Evolutionary conservation across 805 yeast genomes (phyloP).

Genomic region (Candida berthetii): DNA sequence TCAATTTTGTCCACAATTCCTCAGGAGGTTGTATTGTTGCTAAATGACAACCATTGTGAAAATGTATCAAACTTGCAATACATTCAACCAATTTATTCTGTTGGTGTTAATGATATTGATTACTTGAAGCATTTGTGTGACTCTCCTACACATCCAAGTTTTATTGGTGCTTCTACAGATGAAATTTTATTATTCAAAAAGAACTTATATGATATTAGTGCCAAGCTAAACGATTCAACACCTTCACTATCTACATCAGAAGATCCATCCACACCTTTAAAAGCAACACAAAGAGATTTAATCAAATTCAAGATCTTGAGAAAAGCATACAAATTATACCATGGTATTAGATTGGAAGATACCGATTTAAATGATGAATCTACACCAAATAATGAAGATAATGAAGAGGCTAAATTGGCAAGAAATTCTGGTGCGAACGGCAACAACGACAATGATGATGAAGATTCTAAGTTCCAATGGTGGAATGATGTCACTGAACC

Average conservation of each 20-base stretch:
- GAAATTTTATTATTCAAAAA: slow-evolving; percentile 51
- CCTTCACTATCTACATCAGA: slow-evolving; percentile 9
- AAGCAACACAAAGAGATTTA: slow-evolving; percentile 31
- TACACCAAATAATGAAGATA: not conserved
- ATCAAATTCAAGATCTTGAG: slow-evolving; percentile 25
- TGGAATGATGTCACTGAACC: slow-evolving; percentile 41
- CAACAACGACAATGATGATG: slow-evolving; percentile 1
- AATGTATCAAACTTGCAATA: slow-evolving; percentile 17
- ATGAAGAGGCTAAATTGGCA: not conserved
- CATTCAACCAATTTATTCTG: slow-evolving; percentile 51
- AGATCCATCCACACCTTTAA: slow-evolving; percentile 5
- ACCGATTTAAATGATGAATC: too few relatives aligned
- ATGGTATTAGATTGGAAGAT: too few relatives aligned
- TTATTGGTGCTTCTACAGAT: slow-evolving; percentile 61
- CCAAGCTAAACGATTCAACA: slow-evolving; percentile 15
- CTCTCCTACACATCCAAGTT: slow-evolving; percentile 25
- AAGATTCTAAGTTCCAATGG: slow-evolving; percentile 25
- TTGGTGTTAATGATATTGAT: slow-evolving; percentile 53
- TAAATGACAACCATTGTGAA: slow-evolving; percentile 21
- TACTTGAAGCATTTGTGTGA: slow-evolving; percentile 21
- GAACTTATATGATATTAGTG: slow-evolving; percentile 41
- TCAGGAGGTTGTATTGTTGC: slow-evolving; percentile 34
- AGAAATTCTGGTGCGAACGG: not conserved
- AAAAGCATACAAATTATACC: slow-evolving; percentile 11
- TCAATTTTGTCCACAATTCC: slow-evolving; percentile 62